phyloP scores from a whole-genome alignment of 495 filamentous ascomycete genomes.

The Friedmanniomyces endolithicus region DNA sequence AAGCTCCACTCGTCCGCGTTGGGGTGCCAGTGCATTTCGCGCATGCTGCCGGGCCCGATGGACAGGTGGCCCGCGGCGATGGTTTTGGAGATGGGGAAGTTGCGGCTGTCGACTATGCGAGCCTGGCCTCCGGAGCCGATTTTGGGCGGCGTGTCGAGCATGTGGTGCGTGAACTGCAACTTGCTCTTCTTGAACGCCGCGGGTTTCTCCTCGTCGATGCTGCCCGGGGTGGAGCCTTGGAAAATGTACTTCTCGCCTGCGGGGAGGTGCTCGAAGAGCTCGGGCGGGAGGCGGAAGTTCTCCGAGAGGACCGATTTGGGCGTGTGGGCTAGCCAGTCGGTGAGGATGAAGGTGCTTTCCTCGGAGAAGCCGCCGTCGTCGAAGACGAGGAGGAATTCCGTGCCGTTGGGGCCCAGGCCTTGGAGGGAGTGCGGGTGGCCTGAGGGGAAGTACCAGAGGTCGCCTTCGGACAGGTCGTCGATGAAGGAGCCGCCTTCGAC shows the following conservation, averaged over 20 bases:
- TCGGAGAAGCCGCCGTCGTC: constrained; percentile 58
- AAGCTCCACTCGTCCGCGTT: constrained; percentile 59
- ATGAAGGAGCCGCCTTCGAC: constrained; percentile 56
- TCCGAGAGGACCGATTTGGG: constrained; percentile 50
- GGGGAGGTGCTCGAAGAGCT: constrained; percentile 48
- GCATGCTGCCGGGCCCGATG: constrained; percentile 58
- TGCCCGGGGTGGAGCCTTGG: constrained; percentile 37
- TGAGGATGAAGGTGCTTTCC: constrained; percentile 56
- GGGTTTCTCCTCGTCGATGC: constrained; percentile 37
- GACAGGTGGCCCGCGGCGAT: constrained; percentile 50
- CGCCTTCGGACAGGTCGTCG: constrained; percentile 55
- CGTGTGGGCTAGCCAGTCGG: constrained; percentile 55
- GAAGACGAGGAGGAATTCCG: constrained; percentile 60
- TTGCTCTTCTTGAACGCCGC: constrained; percentile 45
- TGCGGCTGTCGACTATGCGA: constrained; percentile 51
- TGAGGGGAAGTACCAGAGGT: constrained; percentile 65
- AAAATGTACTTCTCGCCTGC: constrained; percentile 57
- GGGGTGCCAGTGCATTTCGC: constrained; percentile 73
- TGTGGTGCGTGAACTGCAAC: constrained; percentile 47
- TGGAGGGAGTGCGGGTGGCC: constrained; percentile 60
- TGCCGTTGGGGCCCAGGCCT: constrained; percentile 51
- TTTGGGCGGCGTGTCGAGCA: constrained; percentile 46
- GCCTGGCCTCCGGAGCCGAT: constrained; percentile 28
- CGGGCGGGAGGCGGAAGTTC: constrained; percentile 50
- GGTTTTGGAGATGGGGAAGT: constrained; percentile 52